phyloP scores from a whole-genome alignment of 2,329 filamentous ascomycete species.

The Nigrospora oryzae region DNA sequence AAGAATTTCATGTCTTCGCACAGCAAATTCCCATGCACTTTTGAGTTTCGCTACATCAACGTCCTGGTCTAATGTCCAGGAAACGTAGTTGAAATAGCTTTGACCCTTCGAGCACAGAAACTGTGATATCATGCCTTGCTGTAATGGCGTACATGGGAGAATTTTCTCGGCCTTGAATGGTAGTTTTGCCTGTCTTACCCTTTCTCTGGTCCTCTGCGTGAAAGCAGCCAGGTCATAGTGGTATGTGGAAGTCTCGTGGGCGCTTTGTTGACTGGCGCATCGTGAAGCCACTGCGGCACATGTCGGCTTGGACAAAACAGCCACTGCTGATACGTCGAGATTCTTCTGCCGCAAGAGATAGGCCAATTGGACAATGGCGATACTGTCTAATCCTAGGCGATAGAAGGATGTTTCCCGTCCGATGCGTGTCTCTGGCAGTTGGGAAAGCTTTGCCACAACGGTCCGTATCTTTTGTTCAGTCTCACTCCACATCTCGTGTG shows the following conservation, averaged over 20 bases:
- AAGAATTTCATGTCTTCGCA: conserved; percentile 58
- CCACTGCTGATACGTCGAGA: conserved; percentile 53
- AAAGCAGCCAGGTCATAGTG: conserved; percentile 33
- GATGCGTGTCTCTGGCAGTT: conserved; percentile 41
- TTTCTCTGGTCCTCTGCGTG: conserved; percentile 15
- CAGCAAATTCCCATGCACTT: conserved; percentile 50
- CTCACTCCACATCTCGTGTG: conserved; percentile 13
- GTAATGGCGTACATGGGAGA: conserved; percentile 71
- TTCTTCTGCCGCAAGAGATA: conserved; percentile 53
- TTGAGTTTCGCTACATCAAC: conserved; percentile 33
- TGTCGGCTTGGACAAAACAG: conserved; percentile 61
- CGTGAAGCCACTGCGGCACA: conserved; percentile 24
- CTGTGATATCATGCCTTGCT: conserved; percentile 71
- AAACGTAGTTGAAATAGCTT: conserved; percentile 70
- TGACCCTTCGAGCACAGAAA: conserved; percentile 59
- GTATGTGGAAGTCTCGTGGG: not conserved
- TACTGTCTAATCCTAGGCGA: conserved; percentile 83
- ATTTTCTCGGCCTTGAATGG: conserved; percentile 41
- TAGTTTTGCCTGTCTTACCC: conserved; percentile 15
- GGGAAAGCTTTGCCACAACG: conserved; percentile 51
- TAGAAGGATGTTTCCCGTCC: conserved; percentile 64
- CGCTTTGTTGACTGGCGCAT: not conserved
- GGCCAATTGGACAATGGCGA: conserved; percentile 75
- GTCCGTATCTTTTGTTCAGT: conserved; percentile 44
- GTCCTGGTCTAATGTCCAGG: conserved; percentile 36